Evolutionary conservation across 202 grass and related monocot species (phyloP).

Genomic region (Digitaria exilis): DNA sequence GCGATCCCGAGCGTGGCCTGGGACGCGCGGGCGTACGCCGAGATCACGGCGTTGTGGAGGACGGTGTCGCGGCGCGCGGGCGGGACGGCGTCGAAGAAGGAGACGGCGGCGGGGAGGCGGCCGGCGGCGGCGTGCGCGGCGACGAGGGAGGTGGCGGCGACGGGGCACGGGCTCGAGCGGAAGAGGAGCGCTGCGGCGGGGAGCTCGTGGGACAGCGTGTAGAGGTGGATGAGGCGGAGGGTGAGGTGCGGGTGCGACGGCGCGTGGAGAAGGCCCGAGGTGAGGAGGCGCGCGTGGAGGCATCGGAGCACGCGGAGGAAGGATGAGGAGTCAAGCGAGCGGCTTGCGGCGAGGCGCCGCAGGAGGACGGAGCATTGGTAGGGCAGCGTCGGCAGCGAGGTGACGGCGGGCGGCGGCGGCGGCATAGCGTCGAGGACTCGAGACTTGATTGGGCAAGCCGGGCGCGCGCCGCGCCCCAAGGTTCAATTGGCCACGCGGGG

Average conservation of each 20-base stretch:
- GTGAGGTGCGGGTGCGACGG: slow-evolving; percentile 64
- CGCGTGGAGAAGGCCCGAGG: slow-evolving; percentile 61
- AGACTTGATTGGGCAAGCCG: neutral
- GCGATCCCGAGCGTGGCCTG: slow-evolving; percentile 47
- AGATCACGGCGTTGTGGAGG: slow-evolving; percentile 85
- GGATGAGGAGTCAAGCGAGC: neutral
- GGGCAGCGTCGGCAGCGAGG: slow-evolving; percentile 41
- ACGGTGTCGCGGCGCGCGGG: slow-evolving; percentile 70
- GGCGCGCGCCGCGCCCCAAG: slow-evolving; percentile 11
- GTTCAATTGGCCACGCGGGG: slow-evolving; percentile 22
- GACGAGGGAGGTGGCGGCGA: slow-evolving; percentile 78
- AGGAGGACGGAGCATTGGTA: slow-evolving; percentile 59
- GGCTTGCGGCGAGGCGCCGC: slow-evolving; percentile 28
- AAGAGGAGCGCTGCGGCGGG: slow-evolving; percentile 62
- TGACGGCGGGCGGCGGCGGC: slow-evolving; percentile 6
- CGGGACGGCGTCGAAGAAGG: slow-evolving; percentile 64
- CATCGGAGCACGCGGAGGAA: slow-evolving; percentile 62
- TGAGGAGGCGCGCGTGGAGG: slow-evolving; percentile 72
- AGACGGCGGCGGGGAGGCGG: slow-evolving; percentile 49
- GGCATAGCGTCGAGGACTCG: slow-evolving; percentile 15
- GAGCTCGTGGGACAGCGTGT: slow-evolving; percentile 69
- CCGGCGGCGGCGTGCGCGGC: slow-evolving; percentile 61
- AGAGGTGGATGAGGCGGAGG: slow-evolving; percentile 94
- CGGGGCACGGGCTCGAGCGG: slow-evolving; percentile 40
- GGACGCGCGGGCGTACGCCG: slow-evolving; percentile 62